Evolutionary conservation across 2,329 filamentous ascomycete genomes (phyloP).

Genomic region (Xylariaceae sp.): DNA sequence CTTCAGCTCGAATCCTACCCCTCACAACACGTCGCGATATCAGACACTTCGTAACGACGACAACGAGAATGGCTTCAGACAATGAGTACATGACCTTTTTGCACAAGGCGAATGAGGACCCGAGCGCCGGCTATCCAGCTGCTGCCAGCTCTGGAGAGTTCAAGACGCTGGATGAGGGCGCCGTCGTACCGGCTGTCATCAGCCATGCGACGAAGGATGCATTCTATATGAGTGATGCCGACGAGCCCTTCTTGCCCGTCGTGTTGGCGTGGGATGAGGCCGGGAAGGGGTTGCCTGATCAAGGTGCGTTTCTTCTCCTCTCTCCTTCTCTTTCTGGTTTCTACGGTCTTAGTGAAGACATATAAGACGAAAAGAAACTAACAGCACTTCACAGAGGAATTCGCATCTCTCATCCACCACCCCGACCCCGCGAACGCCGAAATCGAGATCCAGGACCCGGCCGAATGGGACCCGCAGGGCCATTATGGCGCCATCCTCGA

Average conservation of each 20-base stretch:
- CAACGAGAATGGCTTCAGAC: slow-evolving; percentile 62
- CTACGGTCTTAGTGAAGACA: not conserved
- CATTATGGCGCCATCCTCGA: slow-evolving; percentile 65
- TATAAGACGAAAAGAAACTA: not conserved
- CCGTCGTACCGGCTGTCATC: slow-evolving; percentile 57
- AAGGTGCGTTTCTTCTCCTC: slow-evolving; percentile 44
- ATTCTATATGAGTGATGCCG: slow-evolving; percentile 74
- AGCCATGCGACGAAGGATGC: slow-evolving; percentile 46
- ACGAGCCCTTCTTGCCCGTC: slow-evolving; percentile 79
- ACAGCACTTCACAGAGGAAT: slow-evolving; percentile 49
- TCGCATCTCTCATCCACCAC: slow-evolving; percentile 62
- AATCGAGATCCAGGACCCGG: slow-evolving; percentile 60
- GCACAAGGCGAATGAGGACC: slow-evolving; percentile 78
- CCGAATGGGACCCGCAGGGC: slow-evolving; percentile 67
- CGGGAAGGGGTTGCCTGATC: slow-evolving; percentile 51
- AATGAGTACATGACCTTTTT: slow-evolving; percentile 80
- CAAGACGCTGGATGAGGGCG: slow-evolving; percentile 49
- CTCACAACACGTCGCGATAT: not conserved
- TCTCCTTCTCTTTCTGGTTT: not conserved
- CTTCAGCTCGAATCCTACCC: not conserved
- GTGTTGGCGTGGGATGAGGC: slow-evolving; percentile 55
- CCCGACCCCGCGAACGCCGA: slow-evolving; percentile 47
- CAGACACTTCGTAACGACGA: slow-evolving; percentile 1
- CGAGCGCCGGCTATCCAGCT: slow-evolving; percentile 51
- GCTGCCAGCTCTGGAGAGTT: slow-evolving; percentile 36